Evolutionary conservation across 169 alveolate species (phyloP).

Genomic region (Eimeria praecox): DNA sequence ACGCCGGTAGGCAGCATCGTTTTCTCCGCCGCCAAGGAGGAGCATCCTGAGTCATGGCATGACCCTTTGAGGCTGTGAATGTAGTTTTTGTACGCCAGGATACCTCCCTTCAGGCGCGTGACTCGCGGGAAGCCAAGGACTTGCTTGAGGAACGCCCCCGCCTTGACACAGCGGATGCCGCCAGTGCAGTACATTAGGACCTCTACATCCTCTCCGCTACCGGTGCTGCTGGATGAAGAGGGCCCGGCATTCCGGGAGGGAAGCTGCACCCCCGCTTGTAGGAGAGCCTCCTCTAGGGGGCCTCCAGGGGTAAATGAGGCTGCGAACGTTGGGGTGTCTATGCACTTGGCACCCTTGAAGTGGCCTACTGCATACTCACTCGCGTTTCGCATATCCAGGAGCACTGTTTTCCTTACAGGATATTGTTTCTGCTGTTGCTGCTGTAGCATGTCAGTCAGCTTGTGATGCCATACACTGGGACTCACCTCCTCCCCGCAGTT

Average conservation of each 20-base stretch:
- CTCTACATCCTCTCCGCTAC: slow-evolving; percentile 60
- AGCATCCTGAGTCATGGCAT: not conserved
- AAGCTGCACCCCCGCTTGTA: slow-evolving; percentile 16
- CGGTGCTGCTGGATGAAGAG: not conserved
- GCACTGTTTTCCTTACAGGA: slow-evolving; percentile 8
- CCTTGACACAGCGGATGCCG: slow-evolving; percentile 85
- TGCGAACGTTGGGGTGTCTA: slow-evolving; percentile 77
- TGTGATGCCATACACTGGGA: slow-evolving; percentile 76
- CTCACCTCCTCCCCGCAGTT: slow-evolving; percentile 80
- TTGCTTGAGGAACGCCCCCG: slow-evolving; percentile 82
- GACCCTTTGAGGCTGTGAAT: slow-evolving; percentile 26
- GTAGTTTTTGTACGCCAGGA: slow-evolving; percentile 74
- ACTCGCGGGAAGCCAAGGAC: slow-evolving; percentile 83
- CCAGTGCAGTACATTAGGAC: slow-evolving; percentile 85
- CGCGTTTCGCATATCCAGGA: slow-evolving; percentile 81
- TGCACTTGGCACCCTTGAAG: slow-evolving; percentile 76
- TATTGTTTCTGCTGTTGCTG: slow-evolving; percentile 67
- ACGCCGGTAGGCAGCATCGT: not conserved
- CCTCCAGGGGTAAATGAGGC: slow-evolving; percentile 75
- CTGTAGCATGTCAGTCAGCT: slow-evolving; percentile 50
- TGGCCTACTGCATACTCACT: slow-evolving; percentile 79
- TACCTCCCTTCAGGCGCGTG: slow-evolving; percentile 81
- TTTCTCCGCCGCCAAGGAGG: not conserved
- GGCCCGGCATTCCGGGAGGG: not conserved
- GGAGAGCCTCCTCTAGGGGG: slow-evolving; percentile 61